Evolutionary conservation across 768 basidiomycete genomes (phyloP), one percentile per base, ranked within the genome.

Genomic region (Lactarius tabidus): DNA sequence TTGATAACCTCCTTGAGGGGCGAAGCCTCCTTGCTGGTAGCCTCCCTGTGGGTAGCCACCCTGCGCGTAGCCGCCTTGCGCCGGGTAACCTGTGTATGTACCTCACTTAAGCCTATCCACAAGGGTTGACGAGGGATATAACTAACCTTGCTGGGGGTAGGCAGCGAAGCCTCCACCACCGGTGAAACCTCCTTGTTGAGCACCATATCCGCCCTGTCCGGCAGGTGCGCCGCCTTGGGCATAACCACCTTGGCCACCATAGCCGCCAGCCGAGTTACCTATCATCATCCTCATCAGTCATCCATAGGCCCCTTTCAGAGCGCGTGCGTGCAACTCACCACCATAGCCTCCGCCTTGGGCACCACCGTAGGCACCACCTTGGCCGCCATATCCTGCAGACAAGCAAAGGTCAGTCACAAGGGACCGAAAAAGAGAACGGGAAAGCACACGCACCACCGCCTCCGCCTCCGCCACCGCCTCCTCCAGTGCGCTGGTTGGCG

Each of bases 401-500:
- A n/a, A n/a, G n/a, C n/a, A n/a, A n/a, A n/a, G n/a, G n/a, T n/a
- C n/a, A n/a, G n/a, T n/a, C n/a, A n/a, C n/a, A n/a, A n/a, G n/a
- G n/a, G n/a, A n/a, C n/a, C n/a, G n/a, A 28, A 35, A 29, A 54
- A 54, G 9, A 17, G 10, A 23, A 6, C 7, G 48, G 28, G 26
- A n/a, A 59, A 52, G 33, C 77, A 63, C 79, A 78, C 10, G 84
- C 84, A 41, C 83, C 84, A 6, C 65, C 55, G 1, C 60, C 56
- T 0, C 60, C 60, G 0, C 8, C 8, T 2, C 8, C 36, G 12
- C 36, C 36, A 4, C 45, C 84, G 60, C 81, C 79, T 5, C 83
- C 84, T n/a, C 77, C 74, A 54, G 78, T 76, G 58, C 88, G 83
- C 57, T 88, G 85, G 68, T 92, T 91, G 43, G 90, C 89, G 59